These are phyloP conservation scores for Alternaria infectoria DNA, from an alignment of 2,329 filamentous ascomycete species.

Conservation along the genomic window DNA sequence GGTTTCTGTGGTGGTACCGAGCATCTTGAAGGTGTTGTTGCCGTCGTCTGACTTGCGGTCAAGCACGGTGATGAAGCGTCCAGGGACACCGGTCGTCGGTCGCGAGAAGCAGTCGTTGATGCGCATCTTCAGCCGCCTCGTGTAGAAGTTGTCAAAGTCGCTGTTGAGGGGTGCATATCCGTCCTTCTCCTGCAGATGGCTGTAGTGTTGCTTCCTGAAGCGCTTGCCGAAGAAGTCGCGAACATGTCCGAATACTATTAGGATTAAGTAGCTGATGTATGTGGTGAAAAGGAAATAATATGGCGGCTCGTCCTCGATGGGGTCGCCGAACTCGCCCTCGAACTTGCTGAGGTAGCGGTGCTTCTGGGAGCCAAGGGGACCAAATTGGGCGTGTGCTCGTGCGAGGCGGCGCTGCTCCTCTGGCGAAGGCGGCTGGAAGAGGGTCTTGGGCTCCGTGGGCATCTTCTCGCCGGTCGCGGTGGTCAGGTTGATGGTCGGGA, in stretches of 20 bases:
- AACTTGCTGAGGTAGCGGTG: constrained; percentile 92
- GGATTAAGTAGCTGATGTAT: constrained; percentile 95
- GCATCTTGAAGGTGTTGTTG: constrained; percentile 88
- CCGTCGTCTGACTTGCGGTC: constrained; percentile 91
- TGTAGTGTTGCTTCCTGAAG: constrained; percentile 87
- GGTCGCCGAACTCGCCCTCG: constrained; percentile 79
- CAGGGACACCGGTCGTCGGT: constrained; percentile 90
- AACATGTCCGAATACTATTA: constrained; percentile 94
- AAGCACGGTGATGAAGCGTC: constrained; percentile 89
- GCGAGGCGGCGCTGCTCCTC: constrained; percentile 79
- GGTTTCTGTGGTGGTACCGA: constrained; percentile 90
- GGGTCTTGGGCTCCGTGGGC: constrained; percentile 75
- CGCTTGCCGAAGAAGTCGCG: constrained; percentile 98
- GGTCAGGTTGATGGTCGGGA: constrained; percentile 91
- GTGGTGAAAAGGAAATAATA: constrained; percentile 98
- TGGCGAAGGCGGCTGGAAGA: constrained; percentile 88
- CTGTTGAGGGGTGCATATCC: constrained; percentile 96
- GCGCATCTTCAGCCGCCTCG: constrained; percentile 86
- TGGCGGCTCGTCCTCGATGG: constrained; percentile 91
- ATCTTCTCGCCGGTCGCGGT: constrained; percentile 80
- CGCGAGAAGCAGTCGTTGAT: constrained; percentile 97
- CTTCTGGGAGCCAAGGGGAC: constrained; percentile 76
- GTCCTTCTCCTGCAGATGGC: constrained; percentile 79
- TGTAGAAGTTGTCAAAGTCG: constrained; percentile 99
- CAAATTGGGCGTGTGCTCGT: constrained; percentile 87